Evolutionary conservation across 1,284 basidiomycete species (phyloP), one percentile per base, ranked within the genome.

Genomic region (Malassezia japonica): DNA sequence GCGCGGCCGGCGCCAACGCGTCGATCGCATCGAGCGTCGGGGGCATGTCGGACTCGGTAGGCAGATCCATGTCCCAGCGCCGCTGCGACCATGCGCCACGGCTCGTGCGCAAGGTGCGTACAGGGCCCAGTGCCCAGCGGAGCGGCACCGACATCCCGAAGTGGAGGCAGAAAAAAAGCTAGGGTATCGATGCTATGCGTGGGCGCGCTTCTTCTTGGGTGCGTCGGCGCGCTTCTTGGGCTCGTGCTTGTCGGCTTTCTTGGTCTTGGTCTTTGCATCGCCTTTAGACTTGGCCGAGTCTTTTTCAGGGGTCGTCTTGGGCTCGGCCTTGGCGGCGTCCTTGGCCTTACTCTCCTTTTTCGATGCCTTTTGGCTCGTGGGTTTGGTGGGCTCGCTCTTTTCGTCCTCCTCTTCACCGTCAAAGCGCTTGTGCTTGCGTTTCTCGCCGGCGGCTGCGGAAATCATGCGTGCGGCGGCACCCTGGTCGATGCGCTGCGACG

Each of bases 361-460:
- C n/a, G 32, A 9, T 20, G 20, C 10, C 16, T 23, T 36, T 2
- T 18, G 3, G 4, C 20, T 33, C 6, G 9, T 34, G 33, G n/a
- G 6, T 35, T 35, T 13, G 33, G 33, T 7, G n/a, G 33, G 12
- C n/a, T 12, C 21, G 8, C 36, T 23, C 18, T 37, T 20, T 6
- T 24, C 21, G 10, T 23, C 21, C 16, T 29, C 28, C n/a, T 20
- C 25, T 6, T 36, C 13, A 13, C 42, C 50, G 20, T 42, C 38
- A 28, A 53, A 53, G 10, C 50, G 44, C 20, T 25, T 53, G 16
- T 53, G 50, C 15, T 39, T 53, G 7, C 42, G 32, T 33, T 34
- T 45, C 21, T 25, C 32, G 3, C 42, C 31, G 13, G 21, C 24
- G 3, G 40, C 50, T 6, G 45, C 45, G 2, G 21, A 1, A 6